phyloP scores from a whole-genome alignment of 1,284 basidiomycete species.

The Malassezia brasiliensis region DNA sequence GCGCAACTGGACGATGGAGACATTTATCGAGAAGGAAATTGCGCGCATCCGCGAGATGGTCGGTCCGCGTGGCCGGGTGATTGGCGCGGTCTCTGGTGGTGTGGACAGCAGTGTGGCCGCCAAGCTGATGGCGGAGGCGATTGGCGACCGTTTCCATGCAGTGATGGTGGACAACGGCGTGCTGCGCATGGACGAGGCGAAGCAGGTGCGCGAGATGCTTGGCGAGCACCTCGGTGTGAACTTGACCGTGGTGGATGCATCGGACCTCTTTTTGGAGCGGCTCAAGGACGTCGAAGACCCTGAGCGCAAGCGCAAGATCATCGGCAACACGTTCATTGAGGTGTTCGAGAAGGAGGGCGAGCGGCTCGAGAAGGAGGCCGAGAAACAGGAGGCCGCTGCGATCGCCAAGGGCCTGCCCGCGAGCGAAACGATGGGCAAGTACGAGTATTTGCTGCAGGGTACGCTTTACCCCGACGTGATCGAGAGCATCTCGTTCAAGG shows the following conservation, averaged over 20 bases:
- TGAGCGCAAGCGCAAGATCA: slow-evolving; percentile 94
- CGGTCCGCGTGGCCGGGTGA: slow-evolving; percentile 85
- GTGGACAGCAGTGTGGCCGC: slow-evolving; percentile 97
- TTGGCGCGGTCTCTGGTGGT: slow-evolving; percentile 93
- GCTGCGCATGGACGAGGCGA: slow-evolving; percentile 77
- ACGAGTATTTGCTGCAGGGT: slow-evolving; percentile 96
- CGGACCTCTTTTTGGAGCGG: slow-evolving; percentile 80
- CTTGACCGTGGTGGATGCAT: slow-evolving; percentile 89
- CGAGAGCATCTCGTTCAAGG: slow-evolving; percentile 98
- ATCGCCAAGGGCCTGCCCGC: slow-evolving; percentile 51
- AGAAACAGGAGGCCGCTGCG: slow-evolving; percentile 58
- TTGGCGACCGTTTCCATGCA: slow-evolving; percentile 90
- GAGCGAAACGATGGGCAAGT: slow-evolving; percentile 57
- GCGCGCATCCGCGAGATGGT: slow-evolving; percentile 87
- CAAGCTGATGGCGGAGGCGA: slow-evolving; percentile 98
- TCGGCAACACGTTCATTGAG: slow-evolving; percentile 98
- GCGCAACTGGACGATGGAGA: slow-evolving; percentile 93
- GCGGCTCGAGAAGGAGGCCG: slow-evolving; percentile 76
- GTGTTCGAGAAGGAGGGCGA: slow-evolving; percentile 88
- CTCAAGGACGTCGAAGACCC: slow-evolving; percentile 88
- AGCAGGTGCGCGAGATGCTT: slow-evolving; percentile 91
- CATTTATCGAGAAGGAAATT: slow-evolving; percentile 97
- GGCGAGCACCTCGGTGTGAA: slow-evolving; percentile 89
- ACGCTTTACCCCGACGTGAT: slow-evolving; percentile 99
- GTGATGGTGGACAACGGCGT: slow-evolving; percentile 99